These are phyloP conservation scores for Ustulina deusta DNA, from an alignment of 2,329 filamentous ascomycete genomes.

Conservation along the genomic window DNA sequence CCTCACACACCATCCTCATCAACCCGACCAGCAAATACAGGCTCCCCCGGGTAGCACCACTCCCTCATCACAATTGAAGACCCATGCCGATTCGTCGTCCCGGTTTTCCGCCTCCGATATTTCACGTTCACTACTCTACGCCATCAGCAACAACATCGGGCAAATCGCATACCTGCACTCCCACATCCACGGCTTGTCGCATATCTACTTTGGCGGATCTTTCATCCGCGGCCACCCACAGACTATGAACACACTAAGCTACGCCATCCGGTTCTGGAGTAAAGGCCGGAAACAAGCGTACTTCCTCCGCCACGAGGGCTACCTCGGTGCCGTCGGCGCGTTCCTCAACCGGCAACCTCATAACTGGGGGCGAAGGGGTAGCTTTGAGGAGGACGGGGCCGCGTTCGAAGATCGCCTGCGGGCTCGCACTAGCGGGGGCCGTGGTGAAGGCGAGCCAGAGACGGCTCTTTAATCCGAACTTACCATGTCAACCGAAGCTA, in stretches of 20 bases:
- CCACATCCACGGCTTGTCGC: constrained; percentile 88
- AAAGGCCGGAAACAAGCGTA: constrained; percentile 95
- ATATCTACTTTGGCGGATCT: constrained; percentile 97
- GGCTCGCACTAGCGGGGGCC: constrained; percentile 23
- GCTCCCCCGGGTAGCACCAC: constrained; percentile 15
- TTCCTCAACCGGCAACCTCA: constrained; percentile 91
- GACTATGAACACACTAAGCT: constrained; percentile 97
- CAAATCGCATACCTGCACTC: constrained; percentile 98
- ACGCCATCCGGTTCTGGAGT: constrained; percentile 98
- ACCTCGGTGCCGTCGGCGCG: constrained; percentile 91
- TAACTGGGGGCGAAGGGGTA: constrained; percentile 90
- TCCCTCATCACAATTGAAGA: constrained; percentile 34
- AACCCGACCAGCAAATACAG: constrained; percentile 24
- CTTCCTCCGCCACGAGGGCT: constrained; percentile 95
- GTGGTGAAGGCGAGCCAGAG: constrained; percentile 12
- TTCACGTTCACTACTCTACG: constrained; percentile 90
- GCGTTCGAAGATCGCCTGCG: constrained; percentile 50
- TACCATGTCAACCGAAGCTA: not conserved
- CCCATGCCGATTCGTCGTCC: constrained; percentile 44
- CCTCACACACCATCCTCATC: constrained; percentile 60
- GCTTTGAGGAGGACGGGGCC: constrained; percentile 67
- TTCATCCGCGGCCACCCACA: constrained; percentile 97
- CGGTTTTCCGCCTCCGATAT: constrained; percentile 87
- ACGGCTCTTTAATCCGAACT: constrained; percentile 7
- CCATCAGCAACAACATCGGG: constrained; percentile 97